phyloP scores from a whole-genome alignment of 495 filamentous ascomycete species.

The Xylaria longipes region DNA sequence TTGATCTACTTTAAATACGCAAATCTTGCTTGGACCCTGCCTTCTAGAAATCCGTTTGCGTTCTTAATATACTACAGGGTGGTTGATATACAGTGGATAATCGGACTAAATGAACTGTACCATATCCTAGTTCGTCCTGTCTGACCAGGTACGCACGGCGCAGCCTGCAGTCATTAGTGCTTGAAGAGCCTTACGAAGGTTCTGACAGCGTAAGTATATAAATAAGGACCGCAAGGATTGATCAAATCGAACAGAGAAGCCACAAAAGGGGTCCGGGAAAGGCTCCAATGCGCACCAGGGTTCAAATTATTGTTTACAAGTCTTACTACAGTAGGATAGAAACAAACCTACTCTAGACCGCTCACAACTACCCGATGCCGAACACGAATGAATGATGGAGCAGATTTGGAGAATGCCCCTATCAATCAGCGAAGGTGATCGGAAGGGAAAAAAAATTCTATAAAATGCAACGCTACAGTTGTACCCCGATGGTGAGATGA shows the following conservation, averaged over 20 bases:
- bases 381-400: neutral
- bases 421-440: neutral
- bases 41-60: conserved; percentile 25
- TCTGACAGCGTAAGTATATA: conserved; percentile 11
- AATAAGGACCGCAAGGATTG: neutral
- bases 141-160: neutral
- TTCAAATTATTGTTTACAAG: conserved; percentile 1
- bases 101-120: conserved; percentile 3
- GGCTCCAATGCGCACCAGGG: neutral
- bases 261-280: conserved; percentile 13
- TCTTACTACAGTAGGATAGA: neutral
- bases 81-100: neutral
- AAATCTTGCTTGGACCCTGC: conserved; percentile 15
- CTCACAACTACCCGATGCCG: neutral
- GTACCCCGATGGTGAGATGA: neutral
- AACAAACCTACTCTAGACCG: neutral
- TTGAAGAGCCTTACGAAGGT: conserved; percentile 1
- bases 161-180: neutral
- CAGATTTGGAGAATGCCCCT: neutral
- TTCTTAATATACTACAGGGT: neutral
- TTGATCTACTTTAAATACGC: conserved; percentile 7
- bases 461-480: conserved; percentile 3
- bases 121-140: neutral
- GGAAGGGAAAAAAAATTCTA: neutral
- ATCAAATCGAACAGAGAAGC: neutral